Evolutionary conservation across 2,329 filamentous ascomycete species (phyloP).

Genomic region (Zasmidium cellare): DNA sequence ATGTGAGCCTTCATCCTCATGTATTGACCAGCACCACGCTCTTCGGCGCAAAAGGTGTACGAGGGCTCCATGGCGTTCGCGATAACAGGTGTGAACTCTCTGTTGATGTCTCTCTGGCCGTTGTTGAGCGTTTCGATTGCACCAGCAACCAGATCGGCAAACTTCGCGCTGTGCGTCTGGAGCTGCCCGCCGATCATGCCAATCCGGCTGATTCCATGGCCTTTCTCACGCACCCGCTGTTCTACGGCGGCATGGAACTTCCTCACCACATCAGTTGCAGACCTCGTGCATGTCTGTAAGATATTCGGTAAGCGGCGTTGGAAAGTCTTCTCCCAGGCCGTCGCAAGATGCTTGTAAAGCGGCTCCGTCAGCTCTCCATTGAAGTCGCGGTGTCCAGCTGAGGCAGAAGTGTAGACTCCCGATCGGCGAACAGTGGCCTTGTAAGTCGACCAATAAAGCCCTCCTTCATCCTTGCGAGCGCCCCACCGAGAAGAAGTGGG

Average conservation of each 20-base stretch:
- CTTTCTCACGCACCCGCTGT: constrained; percentile 39
- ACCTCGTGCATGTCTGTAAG: constrained; percentile 38
- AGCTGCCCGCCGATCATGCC: constrained; percentile 45
- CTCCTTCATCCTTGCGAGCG: constrained; percentile 44
- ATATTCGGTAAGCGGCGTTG: constrained; percentile 44
- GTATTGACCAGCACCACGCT: constrained; percentile 50
- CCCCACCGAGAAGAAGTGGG: constrained; percentile 39
- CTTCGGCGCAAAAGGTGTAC: constrained; percentile 48
- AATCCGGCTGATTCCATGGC: constrained; percentile 42
- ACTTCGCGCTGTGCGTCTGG: constrained; percentile 41
- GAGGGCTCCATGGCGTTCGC: constrained; percentile 45
- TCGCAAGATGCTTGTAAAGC: constrained; percentile 41
- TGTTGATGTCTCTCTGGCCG: constrained; percentile 54
- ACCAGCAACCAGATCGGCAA: constrained; percentile 38
- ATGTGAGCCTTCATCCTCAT: constrained; percentile 56
- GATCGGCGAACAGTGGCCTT: constrained; percentile 56
- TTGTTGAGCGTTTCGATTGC: constrained; percentile 43
- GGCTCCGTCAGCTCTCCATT: constrained; percentile 41
- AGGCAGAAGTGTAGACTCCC: constrained; percentile 46
- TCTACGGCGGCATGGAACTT: constrained; percentile 47
- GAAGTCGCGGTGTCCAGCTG: constrained; percentile 41
- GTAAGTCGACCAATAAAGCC: constrained; percentile 55
- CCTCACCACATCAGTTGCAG: constrained; percentile 35
- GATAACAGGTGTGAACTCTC: constrained; percentile 55
- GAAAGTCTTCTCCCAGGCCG: constrained; percentile 47